These are phyloP conservation scores for Kandelia obovata DNA, from an alignment of 345 rosid genomes.

Conservation along the genomic window DNA sequence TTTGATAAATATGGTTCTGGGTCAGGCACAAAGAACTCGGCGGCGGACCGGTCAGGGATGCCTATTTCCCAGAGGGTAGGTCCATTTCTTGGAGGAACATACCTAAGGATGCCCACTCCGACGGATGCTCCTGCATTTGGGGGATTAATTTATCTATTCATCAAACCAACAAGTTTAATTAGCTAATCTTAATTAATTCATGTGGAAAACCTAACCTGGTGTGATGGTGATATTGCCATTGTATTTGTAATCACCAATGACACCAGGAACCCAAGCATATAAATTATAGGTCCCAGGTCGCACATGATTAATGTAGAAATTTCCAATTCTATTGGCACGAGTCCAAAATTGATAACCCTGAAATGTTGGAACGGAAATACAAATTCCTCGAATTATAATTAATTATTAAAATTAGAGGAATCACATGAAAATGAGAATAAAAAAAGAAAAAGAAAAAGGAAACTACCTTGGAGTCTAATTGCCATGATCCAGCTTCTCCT, in stretches of 20 bases:
- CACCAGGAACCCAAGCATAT: conserved; percentile 68
- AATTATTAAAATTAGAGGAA: too few species aligned
- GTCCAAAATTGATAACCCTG: conserved; percentile 98
- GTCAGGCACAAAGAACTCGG: conserved; percentile 67
- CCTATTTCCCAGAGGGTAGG: conserved; percentile 88
- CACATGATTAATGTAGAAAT: conserved; percentile 52
- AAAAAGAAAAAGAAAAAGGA: not conserved
- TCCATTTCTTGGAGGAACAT: conserved; percentile 65
- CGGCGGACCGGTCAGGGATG: conserved; percentile 73
- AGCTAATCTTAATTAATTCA: not conserved
- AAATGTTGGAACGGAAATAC: not conserved
- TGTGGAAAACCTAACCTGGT: conserved; percentile 39
- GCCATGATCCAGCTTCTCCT: conserved; percentile 81
- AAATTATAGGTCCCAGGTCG: conserved; percentile 65
- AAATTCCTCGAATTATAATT: not conserved
- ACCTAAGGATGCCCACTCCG: conserved; percentile 39
- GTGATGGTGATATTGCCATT: conserved; percentile 33
- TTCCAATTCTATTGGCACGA: conserved; percentile 45
- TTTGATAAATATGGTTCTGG: conserved; percentile 51
- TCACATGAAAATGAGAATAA: not conserved
- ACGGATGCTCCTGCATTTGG: conserved; percentile 40
- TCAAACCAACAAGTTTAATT: not conserved
- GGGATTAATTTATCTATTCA: not conserved
- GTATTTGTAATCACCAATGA: conserved; percentile 63
- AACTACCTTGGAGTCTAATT: conserved; percentile 65